phyloP scores from a whole-genome alignment of 2,329 filamentous ascomycete genomes.

The Alternaria viburni region DNA sequence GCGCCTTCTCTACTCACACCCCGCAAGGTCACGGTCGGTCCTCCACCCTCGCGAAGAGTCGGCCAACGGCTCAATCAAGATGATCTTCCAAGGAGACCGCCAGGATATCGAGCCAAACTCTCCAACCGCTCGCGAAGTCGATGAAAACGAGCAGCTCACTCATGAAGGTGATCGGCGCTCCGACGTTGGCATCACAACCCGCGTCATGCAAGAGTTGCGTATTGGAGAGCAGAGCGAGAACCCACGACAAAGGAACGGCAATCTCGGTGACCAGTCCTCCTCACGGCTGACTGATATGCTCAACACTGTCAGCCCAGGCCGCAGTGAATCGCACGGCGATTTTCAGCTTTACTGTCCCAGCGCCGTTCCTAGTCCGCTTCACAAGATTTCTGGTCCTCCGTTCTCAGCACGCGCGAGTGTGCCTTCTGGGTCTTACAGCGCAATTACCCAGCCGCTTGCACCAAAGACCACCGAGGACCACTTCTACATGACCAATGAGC shows the following conservation, averaged over 20 bases:
- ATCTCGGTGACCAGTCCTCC: conserved; percentile 22
- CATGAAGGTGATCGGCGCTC: conserved; percentile 5
- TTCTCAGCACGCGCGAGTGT: conserved; percentile 7
- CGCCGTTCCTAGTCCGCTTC: conserved; percentile 42
- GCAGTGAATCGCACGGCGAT: conserved; percentile 19
- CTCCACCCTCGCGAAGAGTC: conserved; percentile 16
- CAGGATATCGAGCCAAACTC: conserved; percentile 28
- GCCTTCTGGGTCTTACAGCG: not conserved
- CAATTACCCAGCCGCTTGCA: conserved; percentile 5
- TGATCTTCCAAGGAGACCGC: conserved; percentile 33
- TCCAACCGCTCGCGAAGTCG: conserved; percentile 12
- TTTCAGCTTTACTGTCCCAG: conserved; percentile 32
- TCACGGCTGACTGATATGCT: conserved; percentile 40
- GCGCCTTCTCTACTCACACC: conserved; percentile 30
- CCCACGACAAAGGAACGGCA: not conserved
- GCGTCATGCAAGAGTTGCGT: conserved; percentile 30
- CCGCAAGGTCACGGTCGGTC: conserved; percentile 8
- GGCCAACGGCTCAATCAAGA: conserved; percentile 27
- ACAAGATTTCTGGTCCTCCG: conserved; percentile 17
- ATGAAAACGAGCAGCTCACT: not conserved
- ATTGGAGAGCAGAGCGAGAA: conserved; percentile 11
- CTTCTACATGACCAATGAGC: conserved; percentile 46
- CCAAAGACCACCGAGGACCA: conserved; percentile 34
- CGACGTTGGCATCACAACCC: conserved; percentile 12
- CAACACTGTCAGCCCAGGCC: conserved; percentile 22